Percentiles rank a stretch among this genome's conserved stretches.
phyloP scores from a whole-genome alignment of 2,329 filamentous ascomycete species.

The Elsinoe australis region DNA sequence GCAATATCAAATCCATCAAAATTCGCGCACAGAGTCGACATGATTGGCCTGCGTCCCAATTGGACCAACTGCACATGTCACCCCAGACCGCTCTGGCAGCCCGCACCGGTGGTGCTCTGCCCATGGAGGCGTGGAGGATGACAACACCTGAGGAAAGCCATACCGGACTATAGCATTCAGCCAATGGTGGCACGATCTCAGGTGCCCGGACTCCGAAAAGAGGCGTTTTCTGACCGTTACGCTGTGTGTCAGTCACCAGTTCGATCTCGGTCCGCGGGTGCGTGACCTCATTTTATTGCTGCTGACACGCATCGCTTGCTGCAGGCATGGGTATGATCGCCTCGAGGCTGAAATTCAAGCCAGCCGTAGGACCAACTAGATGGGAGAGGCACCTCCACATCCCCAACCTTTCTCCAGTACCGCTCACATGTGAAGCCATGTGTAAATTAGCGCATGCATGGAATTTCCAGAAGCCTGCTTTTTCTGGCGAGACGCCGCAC shows the following conservation, averaged over 20 bases:
- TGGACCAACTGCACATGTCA: constrained; percentile 4
- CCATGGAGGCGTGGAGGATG: neutral
- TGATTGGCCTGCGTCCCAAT: constrained; percentile 12
- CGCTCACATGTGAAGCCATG: constrained; percentile 13
- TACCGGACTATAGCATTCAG: too few species aligned
- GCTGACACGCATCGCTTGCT: constrained; percentile 5
- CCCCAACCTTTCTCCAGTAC: constrained; percentile 14
- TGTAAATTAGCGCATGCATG: constrained; percentile 15
- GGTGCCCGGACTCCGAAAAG: constrained; percentile 11
- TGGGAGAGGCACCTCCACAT: constrained; percentile 5
- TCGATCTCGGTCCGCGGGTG: constrained; percentile 6
- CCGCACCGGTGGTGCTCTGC: neutral
- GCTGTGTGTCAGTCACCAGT: constrained; percentile 6
- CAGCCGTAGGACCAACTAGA: neutral
- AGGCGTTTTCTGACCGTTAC: constrained; percentile 6
- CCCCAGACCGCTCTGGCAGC: neutral
- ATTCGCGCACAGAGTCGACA: constrained; percentile 3
- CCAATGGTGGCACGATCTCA: constrained; percentile 9
- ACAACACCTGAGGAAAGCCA: constrained; percentile 2
- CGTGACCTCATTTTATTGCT: neutral
- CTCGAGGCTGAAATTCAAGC: neutral
- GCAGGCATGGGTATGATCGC: neutral
- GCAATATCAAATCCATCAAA: constrained; percentile 12
- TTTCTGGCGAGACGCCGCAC: constrained; percentile 11
- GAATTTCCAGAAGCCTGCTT: constrained; percentile 17